Percentiles rank a stretch among this genome's conserved stretches.
Evolutionary conservation across 2,329 filamentous ascomycete species (phyloP).

Genomic region (Colletotrichum scovillei): DNA sequence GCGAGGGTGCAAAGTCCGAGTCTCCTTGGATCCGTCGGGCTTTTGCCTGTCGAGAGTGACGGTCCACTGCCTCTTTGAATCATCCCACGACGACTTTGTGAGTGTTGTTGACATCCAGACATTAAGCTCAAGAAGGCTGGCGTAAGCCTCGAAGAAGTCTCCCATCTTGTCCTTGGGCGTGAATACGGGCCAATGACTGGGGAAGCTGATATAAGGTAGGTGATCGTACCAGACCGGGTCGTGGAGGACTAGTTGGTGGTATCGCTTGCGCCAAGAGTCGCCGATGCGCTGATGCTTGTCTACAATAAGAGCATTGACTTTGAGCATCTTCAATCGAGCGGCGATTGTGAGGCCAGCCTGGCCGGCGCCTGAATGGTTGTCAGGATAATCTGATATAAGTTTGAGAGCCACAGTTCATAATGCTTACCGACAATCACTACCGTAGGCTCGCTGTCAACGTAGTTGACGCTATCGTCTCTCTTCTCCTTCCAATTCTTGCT

Average conservation of each 20-base stretch:
- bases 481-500: constrained; percentile 40
- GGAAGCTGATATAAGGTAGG: constrained; percentile 71
- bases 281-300: constrained; percentile 64
- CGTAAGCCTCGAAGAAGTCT: constrained; percentile 73
- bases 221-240: constrained; percentile 71
- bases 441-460: constrained; percentile 27
- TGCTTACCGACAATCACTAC: constrained; percentile 38
- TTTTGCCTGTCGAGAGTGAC: constrained; percentile 61
- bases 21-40: constrained; percentile 57
- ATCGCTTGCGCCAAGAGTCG: constrained; percentile 70
- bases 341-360: constrained; percentile 64
- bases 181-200: constrained; percentile 72
- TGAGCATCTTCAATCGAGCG: constrained; percentile 66
- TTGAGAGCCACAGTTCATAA: neutral
- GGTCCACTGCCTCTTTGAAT: constrained; percentile 63
- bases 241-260: constrained; percentile 68
- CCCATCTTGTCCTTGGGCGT: constrained; percentile 76
- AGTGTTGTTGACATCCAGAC: constrained; percentile 68
- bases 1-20: constrained; percentile 67
- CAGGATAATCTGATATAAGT: neutral
- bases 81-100: constrained; percentile 58
- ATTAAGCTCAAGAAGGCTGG: constrained; percentile 70
- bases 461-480: constrained; percentile 32
- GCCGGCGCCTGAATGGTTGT: constrained; percentile 47
- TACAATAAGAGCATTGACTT: constrained; percentile 62